Conservation (phyloP, 129 eudicot species). For the Tagetes erecta region DNA sequence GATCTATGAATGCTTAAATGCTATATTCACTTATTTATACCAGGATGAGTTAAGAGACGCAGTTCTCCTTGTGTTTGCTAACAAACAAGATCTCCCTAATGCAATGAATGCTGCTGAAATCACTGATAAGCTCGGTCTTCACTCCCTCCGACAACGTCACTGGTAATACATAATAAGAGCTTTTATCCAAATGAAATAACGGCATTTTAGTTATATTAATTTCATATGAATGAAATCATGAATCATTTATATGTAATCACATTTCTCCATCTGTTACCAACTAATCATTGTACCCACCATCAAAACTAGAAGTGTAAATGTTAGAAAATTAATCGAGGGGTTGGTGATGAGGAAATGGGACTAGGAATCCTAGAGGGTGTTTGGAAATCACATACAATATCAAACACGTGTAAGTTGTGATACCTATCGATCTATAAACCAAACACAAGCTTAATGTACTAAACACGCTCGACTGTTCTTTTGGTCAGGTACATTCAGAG, state of each 20-base stretch:
- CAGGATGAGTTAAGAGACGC: slow-evolving; percentile 83
- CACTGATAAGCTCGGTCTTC: slow-evolving; percentile 78
- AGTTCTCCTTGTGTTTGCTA: slow-evolving; percentile 73
- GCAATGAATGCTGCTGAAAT: slow-evolving; percentile 86
- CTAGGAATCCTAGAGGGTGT: not conserved
- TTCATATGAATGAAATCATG: not conserved
- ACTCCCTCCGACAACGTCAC: slow-evolving; percentile 83
- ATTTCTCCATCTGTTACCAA: not conserved
- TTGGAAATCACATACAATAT: not conserved
- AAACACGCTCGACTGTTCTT: not conserved
- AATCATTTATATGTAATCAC: not conserved
- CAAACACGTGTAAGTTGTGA: not conserved
- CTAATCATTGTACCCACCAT: not conserved
- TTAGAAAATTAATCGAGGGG: not conserved
- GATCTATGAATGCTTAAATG: not conserved
- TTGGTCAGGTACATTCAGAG: slow-evolving; percentile 96
- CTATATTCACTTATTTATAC: slow-evolving; percentile 12
- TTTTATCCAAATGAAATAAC: not conserved
- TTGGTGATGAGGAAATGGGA: not conserved
- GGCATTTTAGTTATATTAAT: not conserved
- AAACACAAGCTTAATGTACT: not conserved
- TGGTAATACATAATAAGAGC: slow-evolving; percentile 41
- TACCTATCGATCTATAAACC: not conserved
- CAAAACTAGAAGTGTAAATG: not conserved
- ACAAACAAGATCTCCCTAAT: slow-evolving; percentile 79